Evolutionary conservation across 192 early-diverging fungal species (phyloP).

Genomic region (Kickxella alabastrina): DNA sequence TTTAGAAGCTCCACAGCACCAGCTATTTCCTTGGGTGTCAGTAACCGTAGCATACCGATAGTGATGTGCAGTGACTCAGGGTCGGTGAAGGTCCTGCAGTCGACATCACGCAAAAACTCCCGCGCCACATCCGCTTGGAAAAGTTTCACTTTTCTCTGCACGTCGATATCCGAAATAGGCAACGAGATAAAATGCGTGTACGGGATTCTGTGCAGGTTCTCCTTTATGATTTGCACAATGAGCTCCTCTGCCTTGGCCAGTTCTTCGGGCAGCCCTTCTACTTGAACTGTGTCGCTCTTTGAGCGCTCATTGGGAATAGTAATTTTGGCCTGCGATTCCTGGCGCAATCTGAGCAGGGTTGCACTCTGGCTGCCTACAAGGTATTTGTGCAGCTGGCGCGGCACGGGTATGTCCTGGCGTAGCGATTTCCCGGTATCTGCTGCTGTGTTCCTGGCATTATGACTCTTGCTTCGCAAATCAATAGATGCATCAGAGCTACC

Average conservation of each 20-base stretch:
- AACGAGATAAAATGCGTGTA: conserved; percentile 46
- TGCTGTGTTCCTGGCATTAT: background rate
- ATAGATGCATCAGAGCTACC: too few relatives aligned
- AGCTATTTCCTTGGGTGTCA: conserved; percentile 9
- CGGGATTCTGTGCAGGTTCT: conserved; percentile 12
- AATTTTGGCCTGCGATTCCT: conserved; percentile 20
- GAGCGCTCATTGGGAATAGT: conserved; percentile 12
- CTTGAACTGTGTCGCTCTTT: conserved; percentile 13
- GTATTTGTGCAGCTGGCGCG: conserved; percentile 23
- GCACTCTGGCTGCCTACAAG: conserved; percentile 6
- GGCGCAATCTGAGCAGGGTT: background rate
- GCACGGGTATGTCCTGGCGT: conserved; percentile 1
- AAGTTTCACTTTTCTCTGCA: conserved; percentile 20
- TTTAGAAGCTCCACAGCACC: conserved; percentile 19
- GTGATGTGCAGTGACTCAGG: conserved; percentile 33
- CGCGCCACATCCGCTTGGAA: conserved; percentile 1
- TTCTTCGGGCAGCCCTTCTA: conserved; percentile 20
- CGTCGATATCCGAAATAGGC: conserved; percentile 16
- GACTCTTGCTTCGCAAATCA: too few relatives aligned
- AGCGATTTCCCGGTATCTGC: background rate
- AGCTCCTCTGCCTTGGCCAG: conserved; percentile 6
- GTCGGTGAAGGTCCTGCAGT: conserved; percentile 6
- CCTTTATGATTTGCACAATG: conserved; percentile 12
- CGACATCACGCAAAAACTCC: conserved; percentile 9
- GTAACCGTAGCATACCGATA: conserved; percentile 40